Evolutionary conservation across 2,329 filamentous ascomycete genomes (phyloP), one percentile per base, ranked within the genome.

Genomic region (Calonectria pteridis): DNA sequence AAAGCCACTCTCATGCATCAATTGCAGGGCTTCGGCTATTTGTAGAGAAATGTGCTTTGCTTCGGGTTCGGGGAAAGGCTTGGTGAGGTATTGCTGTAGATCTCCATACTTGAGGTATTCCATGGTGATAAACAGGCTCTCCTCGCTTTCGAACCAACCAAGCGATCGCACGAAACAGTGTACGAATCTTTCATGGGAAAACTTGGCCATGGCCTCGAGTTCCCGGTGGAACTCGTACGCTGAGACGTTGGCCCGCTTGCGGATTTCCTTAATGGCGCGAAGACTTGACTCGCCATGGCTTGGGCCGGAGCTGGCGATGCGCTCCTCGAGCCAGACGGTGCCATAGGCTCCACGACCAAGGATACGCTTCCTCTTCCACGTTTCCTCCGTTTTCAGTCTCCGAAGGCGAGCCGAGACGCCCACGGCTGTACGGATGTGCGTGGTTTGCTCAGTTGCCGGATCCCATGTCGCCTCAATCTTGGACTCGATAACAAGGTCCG

Each of bases 1-100:
- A 23, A 74, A 74, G 31, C 58, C 65, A 6, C 37, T 68, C 14
- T 53, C 66, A 26, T 75, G 73, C 73, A 75, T 75, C 13, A 69
- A 28, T 23, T 63, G 28, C 9, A 75, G 33, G 18, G 59, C 73
- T 35, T 68, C 59, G 18, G 62, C 55, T 6, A 75, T 49, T 28
- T 75, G 73, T 1, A 43, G 23, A 9, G 40, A 7, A n/a, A 75
- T 67, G 11, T 59, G 40, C 18, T 33, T 58, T 40, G 49, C 59
- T 9, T 66, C 69, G 2, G 35, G 37, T 26, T 75, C 73, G 1
- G 69, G 49, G 10, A 75, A 68, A 2, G 65, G 55, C 16, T 50
- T 58, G 6, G 46, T 69, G n/a, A 75, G 46, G 37, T 65, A 75
- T 16, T 65, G 40, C 28, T 73, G 69, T 13, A 75, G 18, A 26